Percentiles rank a stretch among this genome's conserved stretches.
Evolutionary conservation across 1,139 yeast species (phyloP).

Genomic region (Lizanozyma gosingica): DNA sequence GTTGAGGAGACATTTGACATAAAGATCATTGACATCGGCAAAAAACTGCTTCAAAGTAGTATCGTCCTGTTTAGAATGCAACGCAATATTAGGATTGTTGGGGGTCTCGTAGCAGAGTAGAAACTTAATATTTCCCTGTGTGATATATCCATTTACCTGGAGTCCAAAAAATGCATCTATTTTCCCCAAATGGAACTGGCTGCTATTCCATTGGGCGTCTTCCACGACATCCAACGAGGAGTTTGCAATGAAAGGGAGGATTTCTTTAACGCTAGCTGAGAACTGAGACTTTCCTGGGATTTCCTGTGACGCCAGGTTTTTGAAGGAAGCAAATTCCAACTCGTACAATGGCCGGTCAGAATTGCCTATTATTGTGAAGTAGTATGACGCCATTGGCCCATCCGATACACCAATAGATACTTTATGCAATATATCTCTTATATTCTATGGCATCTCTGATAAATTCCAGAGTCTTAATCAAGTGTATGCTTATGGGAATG

Average conservation of each 20-base stretch:
- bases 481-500: no score
- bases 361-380: constrained; percentile 82
- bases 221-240: constrained; percentile 85
- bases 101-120: constrained; percentile 63
- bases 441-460: no score
- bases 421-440: no score
- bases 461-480: no score
- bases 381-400: constrained; percentile 59
- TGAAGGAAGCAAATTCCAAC: constrained; percentile 73
- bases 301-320: constrained; percentile 28
- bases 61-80: constrained; percentile 40
- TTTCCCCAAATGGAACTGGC: constrained; percentile 58
- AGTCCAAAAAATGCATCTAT: constrained; percentile 84
- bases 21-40: constrained; percentile 76
- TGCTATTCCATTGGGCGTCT: constrained; percentile 75
- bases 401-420: no score
- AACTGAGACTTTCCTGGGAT: constrained; percentile 60
- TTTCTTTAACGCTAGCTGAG: constrained; percentile 62
- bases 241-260: constrained; percentile 82
- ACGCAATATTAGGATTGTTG: constrained; percentile 12
- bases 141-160: constrained; percentile 70
- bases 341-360: constrained; percentile 83
- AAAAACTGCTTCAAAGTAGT: constrained; percentile 78
- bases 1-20: constrained; percentile 74
- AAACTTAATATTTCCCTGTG: constrained; percentile 82